Conservation (phyloP, 2,329 filamentous ascomycete genomes). For the Aspergillus piperis region DNA sequence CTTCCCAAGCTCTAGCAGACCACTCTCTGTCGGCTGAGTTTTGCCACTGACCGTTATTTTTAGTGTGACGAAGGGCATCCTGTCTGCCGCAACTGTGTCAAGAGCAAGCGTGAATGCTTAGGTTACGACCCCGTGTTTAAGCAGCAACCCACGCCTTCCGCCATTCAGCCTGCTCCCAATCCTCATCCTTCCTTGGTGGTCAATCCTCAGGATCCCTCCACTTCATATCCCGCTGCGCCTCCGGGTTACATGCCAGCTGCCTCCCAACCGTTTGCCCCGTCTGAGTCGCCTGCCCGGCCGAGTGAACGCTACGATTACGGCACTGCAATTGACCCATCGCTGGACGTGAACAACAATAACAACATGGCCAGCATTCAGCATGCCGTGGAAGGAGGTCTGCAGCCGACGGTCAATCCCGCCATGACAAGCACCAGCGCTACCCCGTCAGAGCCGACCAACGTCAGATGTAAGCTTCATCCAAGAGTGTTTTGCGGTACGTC, state of each 20-base stretch:
- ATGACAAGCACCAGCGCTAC: slow-evolving; percentile 23
- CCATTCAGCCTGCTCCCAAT: slow-evolving; percentile 63
- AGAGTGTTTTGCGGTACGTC: neutral
- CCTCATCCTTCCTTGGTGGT: slow-evolving; percentile 45
- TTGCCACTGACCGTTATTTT: slow-evolving; percentile 16
- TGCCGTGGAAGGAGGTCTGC: slow-evolving; percentile 30
- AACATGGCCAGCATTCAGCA: slow-evolving; percentile 39
- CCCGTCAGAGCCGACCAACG: slow-evolving; percentile 46
- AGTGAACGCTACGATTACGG: slow-evolving; percentile 59
- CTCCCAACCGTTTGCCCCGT: slow-evolving; percentile 43
- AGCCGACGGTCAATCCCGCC: slow-evolving; percentile 28
- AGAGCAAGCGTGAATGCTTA: slow-evolving; percentile 67
- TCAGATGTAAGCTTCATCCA: slow-evolving; percentile 49
- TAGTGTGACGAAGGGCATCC: slow-evolving; percentile 97
- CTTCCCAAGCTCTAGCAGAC: slow-evolving; percentile 18
- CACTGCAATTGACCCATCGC: slow-evolving; percentile 65
- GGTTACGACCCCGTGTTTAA: slow-evolving; percentile 70
- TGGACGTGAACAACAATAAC: slow-evolving; percentile 51
- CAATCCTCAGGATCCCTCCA: slow-evolving; percentile 41
- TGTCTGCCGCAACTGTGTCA: slow-evolving; percentile 72
- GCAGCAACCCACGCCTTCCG: slow-evolving; percentile 69
- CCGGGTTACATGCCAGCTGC: slow-evolving; percentile 43
- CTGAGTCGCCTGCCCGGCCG: slow-evolving; percentile 41
- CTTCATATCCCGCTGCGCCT: slow-evolving; percentile 39
- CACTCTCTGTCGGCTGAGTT: neutral